Conservation (phyloP, 2,329 filamentous ascomycete genomes). For the Botrytis deweyae region DNA sequence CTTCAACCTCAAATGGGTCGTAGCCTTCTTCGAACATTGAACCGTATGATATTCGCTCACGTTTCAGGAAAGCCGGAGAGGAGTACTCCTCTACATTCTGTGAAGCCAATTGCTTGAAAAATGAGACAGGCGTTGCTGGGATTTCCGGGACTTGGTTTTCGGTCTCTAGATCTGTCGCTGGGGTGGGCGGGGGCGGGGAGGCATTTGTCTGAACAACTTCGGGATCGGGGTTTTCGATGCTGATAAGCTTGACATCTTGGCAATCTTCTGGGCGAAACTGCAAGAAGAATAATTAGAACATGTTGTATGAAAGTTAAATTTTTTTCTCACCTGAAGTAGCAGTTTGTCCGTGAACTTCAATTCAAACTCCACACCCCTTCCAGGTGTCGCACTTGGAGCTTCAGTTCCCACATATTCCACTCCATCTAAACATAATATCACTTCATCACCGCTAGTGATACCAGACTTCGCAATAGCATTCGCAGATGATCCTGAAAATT, state of each 20-base stretch:
- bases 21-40: slow-evolving; percentile 62
- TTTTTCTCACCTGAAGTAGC: slow-evolving; percentile 45
- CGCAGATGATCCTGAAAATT: slow-evolving; percentile 70
- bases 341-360: slow-evolving; percentile 54
- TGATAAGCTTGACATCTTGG: slow-evolving; percentile 49
- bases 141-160: slow-evolving; percentile 28
- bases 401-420: slow-evolving; percentile 54
- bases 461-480: slow-evolving; percentile 64
- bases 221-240: slow-evolving; percentile 49
- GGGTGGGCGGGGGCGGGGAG: slow-evolving; percentile 22
- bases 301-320: slow-evolving; percentile 16
- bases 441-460: slow-evolving; percentile 75
- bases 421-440: slow-evolving; percentile 68
- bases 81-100: slow-evolving; percentile 56
- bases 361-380: slow-evolving; percentile 57
- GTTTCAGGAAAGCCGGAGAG: slow-evolving; percentile 79
- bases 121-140: slow-evolving; percentile 26
- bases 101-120: slow-evolving; percentile 37
- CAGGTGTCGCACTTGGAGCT: slow-evolving; percentile 47
- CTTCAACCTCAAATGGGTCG: slow-evolving; percentile 67
- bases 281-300: slow-evolving; percentile 34
- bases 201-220: slow-evolving; percentile 27
- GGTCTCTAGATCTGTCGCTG: slow-evolving; percentile 29
- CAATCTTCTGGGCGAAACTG: slow-evolving; percentile 50
- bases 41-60: slow-evolving; percentile 67